Conservation (phyloP, 1,284 basidiomycete genomes). For the Porogramme epimiltina region DNA sequence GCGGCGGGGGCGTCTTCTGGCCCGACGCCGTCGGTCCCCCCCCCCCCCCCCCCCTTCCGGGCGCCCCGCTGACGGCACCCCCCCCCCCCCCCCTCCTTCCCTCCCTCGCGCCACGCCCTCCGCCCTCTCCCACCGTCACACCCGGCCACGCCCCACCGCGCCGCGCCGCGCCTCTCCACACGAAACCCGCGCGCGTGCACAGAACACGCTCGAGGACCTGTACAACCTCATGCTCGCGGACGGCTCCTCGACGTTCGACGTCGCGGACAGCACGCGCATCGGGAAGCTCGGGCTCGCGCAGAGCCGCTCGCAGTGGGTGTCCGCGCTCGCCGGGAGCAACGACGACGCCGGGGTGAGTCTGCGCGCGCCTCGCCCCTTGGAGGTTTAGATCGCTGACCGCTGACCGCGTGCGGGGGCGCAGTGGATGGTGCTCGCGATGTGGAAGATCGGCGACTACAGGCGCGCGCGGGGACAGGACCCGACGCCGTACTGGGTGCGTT, state of each 20-base stretch:
- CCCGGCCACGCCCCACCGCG: too few species aligned
- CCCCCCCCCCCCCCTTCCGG: too few species aligned
- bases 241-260: slow-evolving; percentile 38
- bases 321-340: slow-evolving; percentile 45
- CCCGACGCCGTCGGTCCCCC: too few species aligned
- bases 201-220: slow-evolving; percentile 58
- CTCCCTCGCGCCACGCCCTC: too few species aligned
- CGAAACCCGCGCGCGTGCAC: too few species aligned
- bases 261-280: slow-evolving; percentile 46
- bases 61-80: too few species aligned
- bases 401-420: slow-evolving; percentile 17
- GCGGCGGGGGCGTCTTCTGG: too few species aligned
- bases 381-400: neutral
- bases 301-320: slow-evolving; percentile 38
- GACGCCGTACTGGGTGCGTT: slow-evolving; percentile 40
- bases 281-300: slow-evolving; percentile 41
- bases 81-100: too few species aligned
- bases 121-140: too few species aligned
- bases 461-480: slow-evolving; percentile 35
- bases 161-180: too few species aligned
- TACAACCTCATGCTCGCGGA: slow-evolving; percentile 54
- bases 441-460: slow-evolving; percentile 58
- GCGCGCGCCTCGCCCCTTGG: neutral
- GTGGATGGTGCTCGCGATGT: slow-evolving; percentile 55
- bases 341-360: slow-evolving; percentile 50